These are phyloP conservation scores for Beauveria caledonica DNA, from an alignment of 2,329 filamentous ascomycete species.

Conservation along the genomic window DNA sequence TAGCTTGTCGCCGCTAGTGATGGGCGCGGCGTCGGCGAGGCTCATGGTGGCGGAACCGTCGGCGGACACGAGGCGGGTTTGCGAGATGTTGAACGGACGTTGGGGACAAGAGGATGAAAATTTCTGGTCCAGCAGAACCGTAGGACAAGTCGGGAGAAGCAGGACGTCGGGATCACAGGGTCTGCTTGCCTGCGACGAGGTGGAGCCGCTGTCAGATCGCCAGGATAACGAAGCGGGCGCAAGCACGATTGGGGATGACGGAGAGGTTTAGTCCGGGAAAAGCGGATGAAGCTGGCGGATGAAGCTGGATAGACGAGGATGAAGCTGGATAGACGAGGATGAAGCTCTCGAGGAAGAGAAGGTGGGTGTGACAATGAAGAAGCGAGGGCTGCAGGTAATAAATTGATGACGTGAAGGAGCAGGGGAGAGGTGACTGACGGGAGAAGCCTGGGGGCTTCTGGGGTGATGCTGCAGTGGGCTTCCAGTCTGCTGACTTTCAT, in stretches of 20 bases:
- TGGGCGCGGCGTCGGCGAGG: constrained; percentile 10
- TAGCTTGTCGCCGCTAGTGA: constrained; percentile 7
- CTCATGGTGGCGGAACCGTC: not conserved
- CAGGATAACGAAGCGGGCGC: constrained; percentile 9
- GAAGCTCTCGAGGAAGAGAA: not conserved
- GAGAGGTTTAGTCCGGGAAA: not conserved
- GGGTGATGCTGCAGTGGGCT: not conserved
- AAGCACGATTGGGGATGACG: not conserved
- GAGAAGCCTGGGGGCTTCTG: not conserved
- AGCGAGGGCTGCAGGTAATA: constrained; percentile 4
- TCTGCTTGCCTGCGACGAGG: constrained; percentile 7
- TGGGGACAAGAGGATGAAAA: not conserved
- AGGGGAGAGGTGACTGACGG: not conserved
- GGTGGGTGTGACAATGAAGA: not conserved
- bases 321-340: not conserved
- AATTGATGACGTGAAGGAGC: constrained; percentile 11
- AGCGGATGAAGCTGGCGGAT: not conserved
- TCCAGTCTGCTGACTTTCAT: no score
- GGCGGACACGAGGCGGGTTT: not conserved
- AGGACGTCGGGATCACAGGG: constrained; percentile 8
- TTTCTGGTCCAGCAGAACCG: not conserved
- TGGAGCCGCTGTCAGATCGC: constrained; percentile 10
- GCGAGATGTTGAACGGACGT: not conserved
- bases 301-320: not conserved
- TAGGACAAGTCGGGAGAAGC: constrained; percentile 5